These are phyloP conservation scores for Mesembryanthemum crystallinum DNA, from an alignment of 148 eudicot genomes.

Conservation along the genomic window DNA sequence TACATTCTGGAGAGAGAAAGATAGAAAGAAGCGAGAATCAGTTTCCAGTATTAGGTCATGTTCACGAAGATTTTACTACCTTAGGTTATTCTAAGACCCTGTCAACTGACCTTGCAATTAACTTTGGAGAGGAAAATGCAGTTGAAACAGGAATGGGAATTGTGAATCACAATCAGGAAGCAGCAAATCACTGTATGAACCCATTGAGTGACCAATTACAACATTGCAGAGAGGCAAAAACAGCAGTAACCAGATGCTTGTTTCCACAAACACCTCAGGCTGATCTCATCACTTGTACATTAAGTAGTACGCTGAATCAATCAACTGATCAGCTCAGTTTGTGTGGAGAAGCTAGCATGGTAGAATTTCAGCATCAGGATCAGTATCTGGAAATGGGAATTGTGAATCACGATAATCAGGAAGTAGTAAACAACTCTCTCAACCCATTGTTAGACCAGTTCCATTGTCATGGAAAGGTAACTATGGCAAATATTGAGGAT, in stretches of 20 bases:
- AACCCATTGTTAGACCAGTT: conserved; percentile 16
- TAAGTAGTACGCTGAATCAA: conserved; percentile 2
- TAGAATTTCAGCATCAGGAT: conserved; percentile 2
- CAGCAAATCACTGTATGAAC: conserved; percentile 7
- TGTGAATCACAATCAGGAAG: conserved; percentile 4
- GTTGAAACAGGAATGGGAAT: conserved; percentile 7
- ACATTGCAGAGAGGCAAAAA: conserved; percentile 11
- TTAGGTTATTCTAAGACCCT: background rate
- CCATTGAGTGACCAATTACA: background rate
- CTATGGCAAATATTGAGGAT: conserved; percentile 7
- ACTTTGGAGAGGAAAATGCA: conserved; percentile 11
- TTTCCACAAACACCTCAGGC: conserved; percentile 11
- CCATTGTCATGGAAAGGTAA: background rate
- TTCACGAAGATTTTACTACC: conserved; percentile 7
- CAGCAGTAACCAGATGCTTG: conserved; percentile 22
- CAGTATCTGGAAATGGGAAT: conserved; percentile 7
- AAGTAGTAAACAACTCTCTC: conserved; percentile 4
- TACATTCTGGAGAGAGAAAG: background rate
- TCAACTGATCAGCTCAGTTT: conserved; percentile 10
- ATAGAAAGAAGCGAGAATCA: conserved; percentile 2
- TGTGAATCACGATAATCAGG: conserved; percentile 11
- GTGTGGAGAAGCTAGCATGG: conserved; percentile 11
- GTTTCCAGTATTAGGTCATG: background rate
- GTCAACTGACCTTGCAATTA: background rate
- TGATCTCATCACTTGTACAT: conserved; percentile 5